A percentile compares a stretch with the other conserved stretches of the same genome.
phyloP scores from a whole-genome alignment of 352 stramenopile genomes.

The Pythium chondricola region DNA sequence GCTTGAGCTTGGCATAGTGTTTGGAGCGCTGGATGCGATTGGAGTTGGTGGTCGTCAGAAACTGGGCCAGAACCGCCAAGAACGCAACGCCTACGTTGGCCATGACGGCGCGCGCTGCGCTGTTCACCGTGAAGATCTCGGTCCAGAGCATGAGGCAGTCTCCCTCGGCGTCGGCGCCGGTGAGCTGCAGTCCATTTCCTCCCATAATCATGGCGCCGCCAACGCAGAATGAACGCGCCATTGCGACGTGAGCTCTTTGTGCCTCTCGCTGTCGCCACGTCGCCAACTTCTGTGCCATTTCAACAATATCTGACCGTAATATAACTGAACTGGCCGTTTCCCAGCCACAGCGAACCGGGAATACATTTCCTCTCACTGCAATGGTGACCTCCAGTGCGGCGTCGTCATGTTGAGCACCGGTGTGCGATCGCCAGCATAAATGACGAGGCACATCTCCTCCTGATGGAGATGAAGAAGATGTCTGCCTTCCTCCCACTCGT shows the following conservation, averaged over 20 bases:
- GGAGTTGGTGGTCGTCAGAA: constrained; percentile 35
- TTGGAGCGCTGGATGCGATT: constrained; percentile 46
- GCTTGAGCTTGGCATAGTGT: constrained; percentile 15
- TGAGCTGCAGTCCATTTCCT: constrained; percentile 44
- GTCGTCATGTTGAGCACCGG: too few relatives aligned
- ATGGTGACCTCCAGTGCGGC: too few relatives aligned
- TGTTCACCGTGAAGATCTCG: constrained; percentile 49
- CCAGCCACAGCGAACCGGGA: too few relatives aligned
- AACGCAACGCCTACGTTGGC: constrained; percentile 45
- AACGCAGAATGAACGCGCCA: constrained; percentile 39
- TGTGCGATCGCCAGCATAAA: too few relatives aligned
- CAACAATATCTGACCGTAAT: constrained; percentile 25
- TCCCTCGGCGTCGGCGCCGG: constrained; percentile 27
- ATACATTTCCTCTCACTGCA: too few relatives aligned
- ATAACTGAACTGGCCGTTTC: constrained; percentile 6
- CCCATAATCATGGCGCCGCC: constrained; percentile 62
- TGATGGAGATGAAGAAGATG: too few relatives aligned
- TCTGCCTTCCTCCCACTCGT: too few relatives aligned
- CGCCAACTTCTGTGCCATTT: constrained; percentile 9
- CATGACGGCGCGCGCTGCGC: constrained; percentile 25
- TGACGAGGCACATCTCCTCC: too few relatives aligned
- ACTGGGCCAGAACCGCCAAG: constrained; percentile 53
- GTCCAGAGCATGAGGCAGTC: constrained; percentile 72
- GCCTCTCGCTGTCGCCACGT: not conserved
- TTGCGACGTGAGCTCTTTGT: not conserved